Base-by-base conservation (phyloP, 2,329 filamentous ascomycete species). In the Pleurostoma richardsiae region DNA sequence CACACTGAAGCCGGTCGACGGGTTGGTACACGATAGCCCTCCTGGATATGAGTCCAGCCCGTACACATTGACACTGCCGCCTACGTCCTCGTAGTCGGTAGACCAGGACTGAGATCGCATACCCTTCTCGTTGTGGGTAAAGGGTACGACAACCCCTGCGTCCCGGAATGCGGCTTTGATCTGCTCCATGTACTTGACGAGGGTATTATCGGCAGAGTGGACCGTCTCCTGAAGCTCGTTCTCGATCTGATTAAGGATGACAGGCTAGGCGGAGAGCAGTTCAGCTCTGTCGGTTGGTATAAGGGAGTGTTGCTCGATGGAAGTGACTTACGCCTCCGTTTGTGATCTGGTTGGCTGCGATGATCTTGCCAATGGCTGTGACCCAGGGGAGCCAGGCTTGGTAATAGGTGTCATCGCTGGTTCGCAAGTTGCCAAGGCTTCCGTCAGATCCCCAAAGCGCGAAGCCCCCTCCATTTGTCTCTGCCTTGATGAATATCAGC, bases 21-120 rank as follows among this genome's bases (percentile, higher is more conserved):
- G 64, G 45, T 79, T 75, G 1, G 70, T 74, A 55, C 76, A 79
- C 6, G 70, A 72, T 7, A 74, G 52, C 0, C 74, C 70, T 29
- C 69, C 70, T 0, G 72, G 69, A 46, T 75, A 76, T 38, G 59
- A 66, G 50, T 75, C 72, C 1, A 76, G 52, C 2, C 70, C 73
- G 42, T 76, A 76, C 6, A 76, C 53, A 49, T 79, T 68, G 27
- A 79, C 73, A 4, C 73, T 66, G 4, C 77, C 76, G n/a, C 76
- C 76, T 1, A 79, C 75, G 47, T 80, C 64, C 38, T 77, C 53
- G 54, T 79, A 80, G 50, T 79, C 77, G 0, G 69, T 73, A 7
- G 74, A 76, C 77, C 75, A 80, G 19, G 72, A 75, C 49, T 68
- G 55, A 3, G 61, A 59, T 30, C 74, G 62, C 57, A 74, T 66